Conservation (phyloP, 768 basidiomycete species). For the Suillus subaureus region DNA sequence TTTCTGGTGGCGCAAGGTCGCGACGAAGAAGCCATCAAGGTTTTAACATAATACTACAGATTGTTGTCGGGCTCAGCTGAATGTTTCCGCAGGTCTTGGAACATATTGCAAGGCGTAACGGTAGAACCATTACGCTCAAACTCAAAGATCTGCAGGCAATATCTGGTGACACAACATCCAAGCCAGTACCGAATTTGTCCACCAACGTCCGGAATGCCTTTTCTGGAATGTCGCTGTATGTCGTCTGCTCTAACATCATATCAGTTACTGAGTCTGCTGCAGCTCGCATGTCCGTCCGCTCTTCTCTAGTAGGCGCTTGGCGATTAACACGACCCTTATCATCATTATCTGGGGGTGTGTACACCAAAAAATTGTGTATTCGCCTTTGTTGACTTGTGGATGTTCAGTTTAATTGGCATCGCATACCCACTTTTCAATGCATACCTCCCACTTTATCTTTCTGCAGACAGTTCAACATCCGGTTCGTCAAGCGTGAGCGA, state of each 20-base stretch:
- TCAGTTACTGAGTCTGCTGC: neutral
- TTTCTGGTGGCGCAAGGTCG: constrained; percentile 59
- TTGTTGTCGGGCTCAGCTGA: neutral
- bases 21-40: constrained; percentile 56
- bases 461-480: constrained; percentile 32
- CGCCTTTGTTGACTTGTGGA: constrained; percentile 1
- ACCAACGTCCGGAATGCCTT: constrained; percentile 37
- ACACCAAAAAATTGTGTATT: neutral
- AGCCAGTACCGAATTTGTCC: constrained; percentile 17
- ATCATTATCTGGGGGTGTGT: constrained; percentile 55
- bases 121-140: constrained; percentile 46
- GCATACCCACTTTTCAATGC: constrained; percentile 56
- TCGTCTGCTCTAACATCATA: constrained; percentile 4
- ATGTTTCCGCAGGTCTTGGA: constrained; percentile 41
- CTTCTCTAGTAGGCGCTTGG: constrained; percentile 46
- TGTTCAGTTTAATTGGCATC: constrained; percentile 46
- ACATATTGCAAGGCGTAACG: constrained; percentile 50
- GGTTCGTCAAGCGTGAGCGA: constrained; percentile 22
- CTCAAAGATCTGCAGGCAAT: constrained; percentile 44
- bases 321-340: constrained; percentile 48
- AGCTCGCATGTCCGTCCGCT: constrained; percentile 53
- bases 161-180: constrained; percentile 20
- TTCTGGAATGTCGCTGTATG: constrained; percentile 43
- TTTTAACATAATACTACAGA: constrained; percentile 13
- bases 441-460: constrained; percentile 54